Evolutionary conservation across 2,329 filamentous ascomycete genomes (phyloP).

Genomic region (Colletotrichum lupini): DNA sequence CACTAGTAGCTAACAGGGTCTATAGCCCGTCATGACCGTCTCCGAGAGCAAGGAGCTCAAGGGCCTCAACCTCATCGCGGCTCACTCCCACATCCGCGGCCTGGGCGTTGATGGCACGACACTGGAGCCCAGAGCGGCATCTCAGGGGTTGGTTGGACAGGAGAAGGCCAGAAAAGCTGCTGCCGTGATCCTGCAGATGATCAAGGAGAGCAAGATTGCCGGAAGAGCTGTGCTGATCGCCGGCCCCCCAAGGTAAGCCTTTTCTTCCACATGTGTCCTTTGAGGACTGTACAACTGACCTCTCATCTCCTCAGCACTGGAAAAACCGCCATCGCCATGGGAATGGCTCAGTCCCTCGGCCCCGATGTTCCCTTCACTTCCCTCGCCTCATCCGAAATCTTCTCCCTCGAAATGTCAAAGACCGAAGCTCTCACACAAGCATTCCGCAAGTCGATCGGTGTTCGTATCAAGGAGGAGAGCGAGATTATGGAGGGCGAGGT

Average conservation of each 20-base stretch:
- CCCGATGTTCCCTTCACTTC: slow-evolving; percentile 96
- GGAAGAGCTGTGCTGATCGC: slow-evolving; percentile 94
- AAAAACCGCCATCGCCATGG: slow-evolving; percentile 98
- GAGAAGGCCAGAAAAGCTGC: slow-evolving; percentile 97
- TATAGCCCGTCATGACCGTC: slow-evolving; percentile 77
- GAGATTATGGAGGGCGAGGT: slow-evolving; percentile 99
- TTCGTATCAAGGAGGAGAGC: slow-evolving; percentile 98
- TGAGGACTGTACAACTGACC: slow-evolving; percentile 33
- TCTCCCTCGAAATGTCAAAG: slow-evolving; percentile 99
- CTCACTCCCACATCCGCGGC: slow-evolving; percentile 97
- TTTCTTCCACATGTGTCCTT: not conserved
- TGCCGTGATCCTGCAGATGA: slow-evolving; percentile 97
- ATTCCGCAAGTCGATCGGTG: slow-evolving; percentile 98
- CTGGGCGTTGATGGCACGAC: slow-evolving; percentile 93
- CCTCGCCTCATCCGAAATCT: slow-evolving; percentile 95
- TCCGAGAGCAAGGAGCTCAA: slow-evolving; percentile 96
- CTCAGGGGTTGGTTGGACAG: slow-evolving; percentile 95
- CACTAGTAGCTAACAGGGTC: slow-evolving; percentile 4
- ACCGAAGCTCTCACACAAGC: slow-evolving; percentile 97
- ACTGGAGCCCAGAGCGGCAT: slow-evolving; percentile 84
- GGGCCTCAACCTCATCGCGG: slow-evolving; percentile 96
- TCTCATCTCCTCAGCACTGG: slow-evolving; percentile 75
- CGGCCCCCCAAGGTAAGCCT: slow-evolving; percentile 80
- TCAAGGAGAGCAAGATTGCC: slow-evolving; percentile 98
- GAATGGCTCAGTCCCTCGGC: slow-evolving; percentile 96